Evolutionary conservation across 345 rosid species (phyloP), one percentile per base, ranked within the genome.

Genomic region (Crucihimalaya himalaica): DNA sequence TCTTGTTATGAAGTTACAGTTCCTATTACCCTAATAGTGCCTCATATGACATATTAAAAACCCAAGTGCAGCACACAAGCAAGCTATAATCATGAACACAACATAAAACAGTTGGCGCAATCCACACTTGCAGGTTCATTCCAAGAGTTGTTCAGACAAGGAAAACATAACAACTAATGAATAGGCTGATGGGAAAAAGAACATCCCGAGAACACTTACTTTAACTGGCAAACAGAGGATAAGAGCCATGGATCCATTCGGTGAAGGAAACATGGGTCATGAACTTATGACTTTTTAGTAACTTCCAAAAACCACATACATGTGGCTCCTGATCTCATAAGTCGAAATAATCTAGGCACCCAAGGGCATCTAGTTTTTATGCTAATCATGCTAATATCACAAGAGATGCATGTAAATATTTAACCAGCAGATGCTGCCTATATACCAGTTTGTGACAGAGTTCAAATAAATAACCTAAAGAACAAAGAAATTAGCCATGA

Each of bases 401-500:
- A 56, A 57, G 53, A 37, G 52, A 27, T 43, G 42, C 10, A 25
- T 16, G 16, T n/a, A 43, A 27, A 73, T n/a, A 32, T 25, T 45
- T 19, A 42, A 66, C 55, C 60, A 34, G 55, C 21, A 18, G 34
- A 39, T 64, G 60, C 43, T 28, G 21, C 72, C 10, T 35, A 21
- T 34, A 31, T 14, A 66, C 48, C 11, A 35, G 35, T 55, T 65
- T 37, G 37, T 74, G 25, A 23, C 19, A 16, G 19, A 29, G 18
- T 54, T 63, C 47, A 32, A 27, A 47, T 35, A 16, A 7, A 67
- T 28, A 75, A 46, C 39, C 42, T 25, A 18, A 27, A 34, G 34
- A 42, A 69, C 71, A 47, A 39, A 9, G 32, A 68, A 70, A 55
- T 16, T 56, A 55, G 53, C 34, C 65, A 70, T 34, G 54, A 35